Evolutionary conservation across 2,329 filamentous ascomycete species (phyloP).

Genomic region (Verticillium alfalfae): DNA sequence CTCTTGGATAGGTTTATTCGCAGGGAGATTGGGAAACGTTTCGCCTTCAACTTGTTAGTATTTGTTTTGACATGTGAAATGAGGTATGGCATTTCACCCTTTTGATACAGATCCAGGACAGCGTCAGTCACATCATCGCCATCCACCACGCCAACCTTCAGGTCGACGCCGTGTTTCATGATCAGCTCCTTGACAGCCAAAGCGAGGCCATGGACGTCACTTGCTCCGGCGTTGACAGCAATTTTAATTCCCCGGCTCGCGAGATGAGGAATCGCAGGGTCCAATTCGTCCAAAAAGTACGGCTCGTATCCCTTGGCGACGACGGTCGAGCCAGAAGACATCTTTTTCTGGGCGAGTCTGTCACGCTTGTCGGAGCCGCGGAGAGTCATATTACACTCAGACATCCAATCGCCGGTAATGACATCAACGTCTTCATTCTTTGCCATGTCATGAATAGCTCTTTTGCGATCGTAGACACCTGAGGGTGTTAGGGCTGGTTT

Average conservation of each 20-base stretch:
- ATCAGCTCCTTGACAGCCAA: constrained; percentile 15
- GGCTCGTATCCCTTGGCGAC: constrained; percentile 34
- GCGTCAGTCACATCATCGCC: constrained; percentile 25
- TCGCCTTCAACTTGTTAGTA: not conserved
- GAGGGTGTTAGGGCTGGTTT: not conserved
- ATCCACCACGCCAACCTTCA: constrained; percentile 26
- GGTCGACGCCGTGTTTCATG: constrained; percentile 18
- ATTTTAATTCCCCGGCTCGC: constrained; percentile 23
- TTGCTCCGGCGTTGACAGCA: constrained; percentile 28
- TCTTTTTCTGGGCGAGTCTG: constrained; percentile 13
- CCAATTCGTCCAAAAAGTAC: constrained; percentile 22
- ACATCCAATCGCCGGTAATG: constrained; percentile 25
- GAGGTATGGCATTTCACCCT: constrained; percentile 10
- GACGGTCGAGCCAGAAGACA: constrained; percentile 18
- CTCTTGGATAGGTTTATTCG: constrained; percentile 17
- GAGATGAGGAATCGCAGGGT: constrained; percentile 22
- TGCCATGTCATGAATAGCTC: constrained; percentile 18
- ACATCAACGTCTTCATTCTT: constrained; percentile 20
- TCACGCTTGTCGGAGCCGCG: constrained; percentile 20
- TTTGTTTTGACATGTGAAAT: no score
- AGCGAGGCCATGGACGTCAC: constrained; percentile 18
- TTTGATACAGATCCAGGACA: constrained; percentile 16
- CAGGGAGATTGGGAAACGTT: constrained; percentile 13
- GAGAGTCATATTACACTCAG: constrained; percentile 21
- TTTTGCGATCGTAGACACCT: constrained; percentile 32